Base-by-base conservation (phyloP, 495 filamentous ascomycete genomes). In the Diplogelasinospora grovesii region DNA sequence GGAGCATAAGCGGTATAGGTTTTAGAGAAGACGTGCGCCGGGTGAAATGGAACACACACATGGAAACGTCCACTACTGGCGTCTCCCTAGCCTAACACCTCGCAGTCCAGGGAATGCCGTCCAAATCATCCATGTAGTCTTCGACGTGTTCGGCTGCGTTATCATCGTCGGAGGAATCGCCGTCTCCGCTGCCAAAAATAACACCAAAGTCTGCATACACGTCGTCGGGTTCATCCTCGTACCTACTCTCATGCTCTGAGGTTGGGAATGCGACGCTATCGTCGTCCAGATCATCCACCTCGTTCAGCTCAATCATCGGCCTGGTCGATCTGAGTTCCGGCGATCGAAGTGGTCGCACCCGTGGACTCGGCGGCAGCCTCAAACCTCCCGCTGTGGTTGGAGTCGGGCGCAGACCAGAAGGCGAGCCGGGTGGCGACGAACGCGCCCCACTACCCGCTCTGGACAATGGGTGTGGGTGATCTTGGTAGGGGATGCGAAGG, bases 181-280 rank as follows among this genome's bases (percentile, higher is more conserved):
- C 45, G 2, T 46, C 57, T 0, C 43, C 48, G 1, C 56, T 49
- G 0, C 66, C 68, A 42, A 73, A 73, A 3, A 73, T 49, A 8
- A 68, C 57, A 0, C 65, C 62, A 41, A 73, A 73, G 39, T 73
- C 68, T 0, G 66, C 64, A 31, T 73, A 73, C 10, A 71, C 66
- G 14, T 70, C 68, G 13, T 68, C 66, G 1, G 59, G 59, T 18
- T 61, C 57, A 20, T 62, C 60, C 3, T 52, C 60, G 25, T 70
- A 68, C 21, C 63, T 57, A 11, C 61, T 65, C 14, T 67, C 68
- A 36, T 66, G 63, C 30, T 63, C 65, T 15, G 61, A 58, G 11
- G 63, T 62, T 1, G 68, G 66, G 19, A 70, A 70, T 9, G 69
- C 60, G 22, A 66, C 60, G 22, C 61, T 55, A 21, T 56, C 38